phyloP scores from a whole-genome alignment of 768 basidiomycete species.

The Gelatoporia subvermispora region DNA sequence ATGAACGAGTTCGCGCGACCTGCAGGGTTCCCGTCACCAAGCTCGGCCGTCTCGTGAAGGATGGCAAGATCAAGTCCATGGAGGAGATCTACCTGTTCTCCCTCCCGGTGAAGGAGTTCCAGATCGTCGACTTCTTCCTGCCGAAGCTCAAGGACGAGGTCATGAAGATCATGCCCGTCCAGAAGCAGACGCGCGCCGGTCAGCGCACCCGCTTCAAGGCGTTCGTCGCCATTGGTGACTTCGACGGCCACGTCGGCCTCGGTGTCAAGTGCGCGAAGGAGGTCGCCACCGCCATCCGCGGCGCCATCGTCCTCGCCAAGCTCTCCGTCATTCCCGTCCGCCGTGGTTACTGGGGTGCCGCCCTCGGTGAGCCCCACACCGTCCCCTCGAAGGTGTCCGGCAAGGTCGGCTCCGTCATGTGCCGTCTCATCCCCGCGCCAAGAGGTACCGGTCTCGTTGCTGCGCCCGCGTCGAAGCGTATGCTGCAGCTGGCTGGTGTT shows the following conservation, averaged over 20 bases:
- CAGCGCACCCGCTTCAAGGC: constrained; percentile 99
- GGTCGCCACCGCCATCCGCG: constrained; percentile 98
- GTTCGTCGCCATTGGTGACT: constrained; percentile 99
- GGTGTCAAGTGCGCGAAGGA: constrained; percentile 99
- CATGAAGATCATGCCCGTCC: constrained; percentile 99
- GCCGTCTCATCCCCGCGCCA: constrained; percentile 96
- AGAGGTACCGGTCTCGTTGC: constrained; percentile 99
- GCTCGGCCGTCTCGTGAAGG: constrained; percentile 97
- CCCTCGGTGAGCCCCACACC: constrained; percentile 98
- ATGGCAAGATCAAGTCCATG: constrained; percentile 99
- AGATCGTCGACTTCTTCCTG: constrained; percentile 99
- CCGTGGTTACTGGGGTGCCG: constrained; percentile 99
- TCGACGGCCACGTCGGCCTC: constrained; percentile 96
- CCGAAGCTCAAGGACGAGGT: constrained; percentile 99
- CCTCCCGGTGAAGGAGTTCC: constrained; percentile 98
- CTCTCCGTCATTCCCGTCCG: constrained; percentile 97
- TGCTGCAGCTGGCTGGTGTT: constrained; percentile 96
- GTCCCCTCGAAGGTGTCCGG: constrained; percentile 98
- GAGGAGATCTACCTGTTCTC: constrained; percentile 99
- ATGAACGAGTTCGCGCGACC: background rate
- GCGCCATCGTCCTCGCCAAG: constrained; percentile 98
- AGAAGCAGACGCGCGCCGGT: constrained; percentile 99
- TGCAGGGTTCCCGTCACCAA: constrained; percentile 95
- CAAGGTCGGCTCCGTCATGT: constrained; percentile 99
- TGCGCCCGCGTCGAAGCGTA: constrained; percentile 93